Evolutionary conservation across 495 filamentous ascomycete genomes (phyloP).

Genomic region (Lophiostoma macrostomum): DNA sequence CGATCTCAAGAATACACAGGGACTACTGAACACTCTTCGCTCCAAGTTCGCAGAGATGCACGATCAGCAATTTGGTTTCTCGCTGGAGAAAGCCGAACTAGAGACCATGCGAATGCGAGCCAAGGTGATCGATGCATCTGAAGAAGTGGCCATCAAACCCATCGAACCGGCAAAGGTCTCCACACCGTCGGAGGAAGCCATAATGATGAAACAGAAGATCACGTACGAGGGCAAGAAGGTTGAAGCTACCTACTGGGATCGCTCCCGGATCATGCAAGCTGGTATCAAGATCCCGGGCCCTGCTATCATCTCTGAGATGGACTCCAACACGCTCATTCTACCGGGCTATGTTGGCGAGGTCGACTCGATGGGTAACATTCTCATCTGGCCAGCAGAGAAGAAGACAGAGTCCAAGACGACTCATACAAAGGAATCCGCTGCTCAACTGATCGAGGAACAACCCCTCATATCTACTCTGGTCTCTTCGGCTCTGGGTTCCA

Average conservation of each 20-base stretch:
- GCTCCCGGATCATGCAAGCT: conserved; percentile 43
- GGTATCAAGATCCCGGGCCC: conserved; percentile 45
- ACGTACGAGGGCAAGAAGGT: conserved; percentile 42
- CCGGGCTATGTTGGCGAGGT: conserved; percentile 48
- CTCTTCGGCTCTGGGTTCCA: conserved; percentile 47
- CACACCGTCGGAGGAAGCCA: conserved; percentile 35
- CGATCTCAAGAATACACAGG: conserved; percentile 36
- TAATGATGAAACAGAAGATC: conserved; percentile 40
- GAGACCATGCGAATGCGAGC: conserved; percentile 50
- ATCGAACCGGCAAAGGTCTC: conserved; percentile 34
- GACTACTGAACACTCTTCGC: conserved; percentile 35
- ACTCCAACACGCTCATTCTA: conserved; percentile 51
- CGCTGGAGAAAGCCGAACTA: conserved; percentile 43
- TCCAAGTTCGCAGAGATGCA: conserved; percentile 45
- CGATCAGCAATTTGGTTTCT: conserved; percentile 50
- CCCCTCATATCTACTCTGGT: conserved; percentile 39
- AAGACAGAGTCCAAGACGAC: conserved; percentile 25
- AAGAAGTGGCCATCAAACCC: conserved; percentile 41
- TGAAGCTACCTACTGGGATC: conserved; percentile 47
- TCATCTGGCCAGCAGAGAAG: conserved; percentile 43
- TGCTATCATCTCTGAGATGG: conserved; percentile 51
- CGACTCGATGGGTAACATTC: conserved; percentile 48
- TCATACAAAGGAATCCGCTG: conserved; percentile 33
- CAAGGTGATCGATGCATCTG: conserved; percentile 44
- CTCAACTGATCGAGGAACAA: conserved; percentile 40